Base-by-base conservation (phyloP, 805 yeast species). In the Metschnikowia gelsemii region DNA sequence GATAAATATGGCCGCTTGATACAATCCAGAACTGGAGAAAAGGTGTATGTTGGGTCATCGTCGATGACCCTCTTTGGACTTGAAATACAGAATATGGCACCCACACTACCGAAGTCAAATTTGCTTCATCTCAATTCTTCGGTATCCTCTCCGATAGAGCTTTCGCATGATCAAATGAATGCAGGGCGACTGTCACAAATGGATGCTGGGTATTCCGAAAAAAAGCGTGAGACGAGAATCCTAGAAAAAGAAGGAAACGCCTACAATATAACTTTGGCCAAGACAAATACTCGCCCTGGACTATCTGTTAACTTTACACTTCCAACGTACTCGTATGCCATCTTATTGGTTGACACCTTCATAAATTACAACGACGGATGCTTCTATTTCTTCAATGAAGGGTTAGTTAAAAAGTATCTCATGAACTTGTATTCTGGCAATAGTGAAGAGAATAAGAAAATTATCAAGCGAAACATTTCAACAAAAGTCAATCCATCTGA, bases 321-420 rank as follows among this genome's bases (percentile, higher is more conserved):
- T 13, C 95, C 95, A 0, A 79, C 87, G 11, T 84, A 83, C 49
- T 78, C 87, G 3, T 84, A 84, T 58, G 89, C 91, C 5, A 76
- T 82, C 76, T 59, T 83, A 11, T 63, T 85, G 35, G 85, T 85
- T 9, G 91, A 85, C 56, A 81, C 87, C 0, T 85, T 85, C 51
- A 76, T 85, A 39, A 82, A 83, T 38, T 85, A 84, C 59, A 85
- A 85, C 53, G 93, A 84, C 60, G 93, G 90, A 0, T 85, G 95
- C 52, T 85, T 85, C 58, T 85, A 85, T 62, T 85, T 85, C 55
- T 85, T 85, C 66, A 85, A 85, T 56, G 95, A 85, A 59, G 95
- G 95, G 1, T 56, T 84, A 16, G 87, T 84, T 18, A 84, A 84
- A 55, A 77, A 78, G 50, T 82, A 79, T 46, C 59, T 85, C 39